phyloP scores from a whole-genome alignment of 768 basidiomycete species.

The Auriscalpium microsporum region DNA sequence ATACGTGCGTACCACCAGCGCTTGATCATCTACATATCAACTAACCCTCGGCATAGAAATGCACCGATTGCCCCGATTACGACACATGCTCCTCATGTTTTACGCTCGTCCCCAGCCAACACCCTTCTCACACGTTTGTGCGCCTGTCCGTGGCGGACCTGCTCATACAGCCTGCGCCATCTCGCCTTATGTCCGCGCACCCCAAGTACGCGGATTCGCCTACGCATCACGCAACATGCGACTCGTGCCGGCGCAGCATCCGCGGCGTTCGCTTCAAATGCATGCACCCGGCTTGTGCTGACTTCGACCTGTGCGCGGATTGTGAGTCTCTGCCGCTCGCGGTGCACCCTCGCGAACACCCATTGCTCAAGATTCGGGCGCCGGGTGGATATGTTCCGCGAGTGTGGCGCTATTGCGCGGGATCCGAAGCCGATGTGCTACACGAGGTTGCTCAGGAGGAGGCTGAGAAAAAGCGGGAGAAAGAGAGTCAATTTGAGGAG shows the following conservation, averaged over 20 bases:
- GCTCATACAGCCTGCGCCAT: slow-evolving; percentile 31
- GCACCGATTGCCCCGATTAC: slow-evolving; percentile 73
- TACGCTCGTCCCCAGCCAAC: slow-evolving; percentile 61
- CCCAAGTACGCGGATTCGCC: background rate
- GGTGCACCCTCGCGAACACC: slow-evolving; percentile 63
- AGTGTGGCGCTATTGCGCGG: slow-evolving; percentile 25
- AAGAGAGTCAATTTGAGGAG: too few species aligned
- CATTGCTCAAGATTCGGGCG: slow-evolving; percentile 65
- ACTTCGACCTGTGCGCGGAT: slow-evolving; percentile 71
- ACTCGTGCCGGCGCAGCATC: slow-evolving; percentile 51
- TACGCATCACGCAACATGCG: slow-evolving; percentile 51
- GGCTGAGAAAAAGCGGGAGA: background rate
- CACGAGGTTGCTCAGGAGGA: background rate
- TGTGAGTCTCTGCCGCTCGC: slow-evolving; percentile 79
- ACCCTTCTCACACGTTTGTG: slow-evolving; percentile 70
- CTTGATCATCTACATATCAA: background rate
- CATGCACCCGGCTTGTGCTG: slow-evolving; percentile 67
- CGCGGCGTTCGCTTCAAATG: slow-evolving; percentile 75
- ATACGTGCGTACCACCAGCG: slow-evolving; percentile 44
- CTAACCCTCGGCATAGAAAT: slow-evolving; percentile 51
- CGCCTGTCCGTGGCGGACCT: slow-evolving; percentile 46
- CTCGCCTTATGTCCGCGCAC: slow-evolving; percentile 24
- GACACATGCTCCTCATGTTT: slow-evolving; percentile 71
- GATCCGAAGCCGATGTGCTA: background rate
- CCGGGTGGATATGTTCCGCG: slow-evolving; percentile 38